These are phyloP conservation scores for Aspergillus sp. DNA, from an alignment of 2,329 filamentous ascomycete species.

Conservation along the genomic window DNA sequence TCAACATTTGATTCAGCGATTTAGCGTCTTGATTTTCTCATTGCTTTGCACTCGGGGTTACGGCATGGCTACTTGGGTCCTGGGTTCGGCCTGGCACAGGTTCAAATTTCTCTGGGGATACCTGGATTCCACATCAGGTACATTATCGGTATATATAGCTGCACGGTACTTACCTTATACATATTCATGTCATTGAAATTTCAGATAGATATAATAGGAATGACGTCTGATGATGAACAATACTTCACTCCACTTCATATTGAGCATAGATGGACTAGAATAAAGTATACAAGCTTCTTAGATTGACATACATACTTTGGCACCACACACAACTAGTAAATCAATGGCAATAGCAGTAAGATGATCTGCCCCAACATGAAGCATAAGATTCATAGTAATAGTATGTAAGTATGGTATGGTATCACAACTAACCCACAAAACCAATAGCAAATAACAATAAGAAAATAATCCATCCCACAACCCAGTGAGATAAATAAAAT, in stretches of 20 bases:
- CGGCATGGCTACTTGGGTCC: constrained; percentile 1
- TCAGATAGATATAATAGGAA: constrained; percentile 9
- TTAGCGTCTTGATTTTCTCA: constrained; percentile 11
- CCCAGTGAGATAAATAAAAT: not conserved
- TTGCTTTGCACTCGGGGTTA: not conserved
- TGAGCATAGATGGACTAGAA: too few relatives aligned
- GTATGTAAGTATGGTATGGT: too few relatives aligned
- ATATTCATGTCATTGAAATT: constrained; percentile 10
- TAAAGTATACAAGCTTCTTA: too few relatives aligned
- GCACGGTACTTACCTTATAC: constrained; percentile 2
- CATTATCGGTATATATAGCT: not conserved
- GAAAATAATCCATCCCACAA: too few relatives aligned
- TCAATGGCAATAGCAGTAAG: too few relatives aligned
- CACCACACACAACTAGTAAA: too few relatives aligned
- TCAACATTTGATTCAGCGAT: constrained; percentile 12
- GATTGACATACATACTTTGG: not conserved
- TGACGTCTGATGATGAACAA: constrained; percentile 6
- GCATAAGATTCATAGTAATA: too few relatives aligned
- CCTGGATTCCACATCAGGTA: not conserved
- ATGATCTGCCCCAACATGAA: too few relatives aligned
- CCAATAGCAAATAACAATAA: too few relatives aligned
- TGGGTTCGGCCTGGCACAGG: not conserved
- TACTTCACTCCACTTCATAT: too few relatives aligned
- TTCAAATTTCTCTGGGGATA: not conserved
- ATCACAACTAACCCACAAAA: too few relatives aligned